These are phyloP conservation scores for Hypoxylon rickii DNA, from an alignment of 495 filamentous ascomycete species.

Conservation along the genomic window DNA sequence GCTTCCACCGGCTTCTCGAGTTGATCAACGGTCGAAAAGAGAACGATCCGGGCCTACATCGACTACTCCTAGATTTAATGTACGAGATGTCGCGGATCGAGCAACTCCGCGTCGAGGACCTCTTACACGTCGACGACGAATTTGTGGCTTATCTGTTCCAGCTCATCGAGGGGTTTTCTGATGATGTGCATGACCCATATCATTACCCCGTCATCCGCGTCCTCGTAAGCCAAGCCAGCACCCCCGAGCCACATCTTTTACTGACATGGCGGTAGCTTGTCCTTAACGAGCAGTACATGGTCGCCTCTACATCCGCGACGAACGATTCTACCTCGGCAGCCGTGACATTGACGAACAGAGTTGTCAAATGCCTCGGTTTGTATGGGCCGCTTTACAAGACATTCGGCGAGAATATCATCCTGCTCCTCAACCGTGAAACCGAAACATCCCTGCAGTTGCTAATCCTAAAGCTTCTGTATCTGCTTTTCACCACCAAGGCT, in stretches of 20 bases:
- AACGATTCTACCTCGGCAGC: conserved; percentile 54
- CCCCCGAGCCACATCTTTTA: too few relatives aligned
- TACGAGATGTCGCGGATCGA: conserved; percentile 98
- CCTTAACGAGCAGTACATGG: conserved; percentile 98
- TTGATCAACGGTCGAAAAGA: conserved; percentile 69
- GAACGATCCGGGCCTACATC: conserved; percentile 73
- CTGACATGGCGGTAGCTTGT: conserved; percentile 67
- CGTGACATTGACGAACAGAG: conserved; percentile 79
- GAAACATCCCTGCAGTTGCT: conserved; percentile 92
- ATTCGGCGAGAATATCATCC: conserved; percentile 96
- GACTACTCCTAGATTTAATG: conserved; percentile 81
- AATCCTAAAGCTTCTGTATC: conserved; percentile 92
- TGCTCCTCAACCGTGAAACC: conserved; percentile 93
- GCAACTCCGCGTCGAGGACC: conserved; percentile 73
- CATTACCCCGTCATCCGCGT: conserved; percentile 95
- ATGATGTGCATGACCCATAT: conserved; percentile 92
- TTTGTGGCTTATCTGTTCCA: conserved; percentile 85
- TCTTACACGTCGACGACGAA: conserved; percentile 79
- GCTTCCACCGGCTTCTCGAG: conserved; percentile 81
- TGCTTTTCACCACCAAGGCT: conserved; percentile 86
- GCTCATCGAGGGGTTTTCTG: conserved; percentile 85
- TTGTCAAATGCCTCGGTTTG: conserved; percentile 84
- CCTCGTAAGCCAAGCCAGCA: conserved; percentile 69
- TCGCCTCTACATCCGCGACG: conserved; percentile 63
- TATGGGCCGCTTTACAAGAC: conserved; percentile 84